Evolutionary conservation across 306 rosid species (phyloP).

Genomic region (Hippophae rhamnoides): DNA sequence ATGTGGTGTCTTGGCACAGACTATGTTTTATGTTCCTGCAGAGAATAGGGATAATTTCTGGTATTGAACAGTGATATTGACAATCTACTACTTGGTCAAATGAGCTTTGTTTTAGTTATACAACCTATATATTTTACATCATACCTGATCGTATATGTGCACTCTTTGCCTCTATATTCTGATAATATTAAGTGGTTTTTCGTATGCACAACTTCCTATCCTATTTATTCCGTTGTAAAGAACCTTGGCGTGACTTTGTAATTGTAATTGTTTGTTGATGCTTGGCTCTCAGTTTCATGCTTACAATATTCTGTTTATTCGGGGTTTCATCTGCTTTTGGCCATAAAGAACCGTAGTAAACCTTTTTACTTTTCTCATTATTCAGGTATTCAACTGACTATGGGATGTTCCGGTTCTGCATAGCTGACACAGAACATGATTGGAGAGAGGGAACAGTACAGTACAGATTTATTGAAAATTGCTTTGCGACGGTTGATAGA

Average conservation of each 20-base stretch:
- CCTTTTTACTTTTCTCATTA: slow-evolving; percentile 2
- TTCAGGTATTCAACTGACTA: slow-evolving; percentile 71
- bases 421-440: slow-evolving; percentile 87
- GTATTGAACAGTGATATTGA: slow-evolving; percentile 22
- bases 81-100: not conserved
- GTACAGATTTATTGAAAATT: slow-evolving; percentile 68
- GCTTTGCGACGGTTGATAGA: slow-evolving; percentile 79
- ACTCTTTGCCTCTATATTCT: too few species aligned
- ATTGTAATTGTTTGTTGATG: too few species aligned
- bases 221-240: too few species aligned
- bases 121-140: too few species aligned
- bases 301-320: not conserved
- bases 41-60: slow-evolving; percentile 82
- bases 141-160: too few species aligned
- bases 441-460: slow-evolving; percentile 94
- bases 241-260: too few species aligned
- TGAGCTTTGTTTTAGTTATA: not conserved
- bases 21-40: slow-evolving; percentile 86
- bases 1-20: slow-evolving; percentile 80
- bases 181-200: too few species aligned
- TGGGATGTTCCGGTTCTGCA: slow-evolving; percentile 92
- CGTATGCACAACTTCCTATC: too few species aligned
- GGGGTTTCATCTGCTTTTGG: not conserved
- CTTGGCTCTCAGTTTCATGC: not conserved
- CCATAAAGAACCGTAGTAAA: not conserved